Base-by-base conservation (phyloP, 2,329 filamentous ascomycete genomes). In the Parastagonospora nodorum region DNA sequence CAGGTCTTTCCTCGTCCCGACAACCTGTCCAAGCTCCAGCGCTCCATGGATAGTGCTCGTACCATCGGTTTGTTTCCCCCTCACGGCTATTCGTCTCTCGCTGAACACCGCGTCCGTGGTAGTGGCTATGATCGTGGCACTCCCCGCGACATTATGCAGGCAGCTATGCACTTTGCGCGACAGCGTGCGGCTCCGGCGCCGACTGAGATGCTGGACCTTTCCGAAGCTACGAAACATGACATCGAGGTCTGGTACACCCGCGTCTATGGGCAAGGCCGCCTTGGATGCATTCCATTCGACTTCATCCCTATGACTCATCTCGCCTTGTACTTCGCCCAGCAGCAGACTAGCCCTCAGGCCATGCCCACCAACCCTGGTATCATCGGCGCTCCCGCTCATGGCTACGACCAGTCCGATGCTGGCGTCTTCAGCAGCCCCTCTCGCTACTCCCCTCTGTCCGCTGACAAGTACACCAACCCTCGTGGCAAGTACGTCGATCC, bases 31-130 rank as follows among this genome's bases (percentile, higher is more conserved):
- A 96, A 96, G 77, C 88, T 94, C 80, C 88, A 91, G 75, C 84
- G 92, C 53, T 94, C 89, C 60, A 88, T 89, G 53, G 89, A 95
- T 69, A 95, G 94, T 69, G 91, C 91, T 1, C 88, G 91, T 68
- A 87, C 90, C 66, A 85, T 93, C 60, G 92, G 92, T 85, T 82
- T 96, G 0, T 96, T 92, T 71, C 90, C 90, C 2, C 90, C 91
- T 5, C 88, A 89, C 57, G 86, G 87, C 40, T 85, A 86, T 12
- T 87, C 90, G 48, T 84, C 86, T 61, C 84, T 87, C 12, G 86
- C 90, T 56, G 87, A 92, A 68, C 89, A 92, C 69, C 86, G 89
- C 54, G 87, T 87, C 42, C 85, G 88, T 48, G 84, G 85, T 44
- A 92, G 89, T 16, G 87, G 90, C 64, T 96, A 85, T 63, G 91